These are phyloP conservation scores for Gossypium schwendimanii DNA, from an alignment of 441 rosid genomes.

Conservation along the genomic window DNA sequence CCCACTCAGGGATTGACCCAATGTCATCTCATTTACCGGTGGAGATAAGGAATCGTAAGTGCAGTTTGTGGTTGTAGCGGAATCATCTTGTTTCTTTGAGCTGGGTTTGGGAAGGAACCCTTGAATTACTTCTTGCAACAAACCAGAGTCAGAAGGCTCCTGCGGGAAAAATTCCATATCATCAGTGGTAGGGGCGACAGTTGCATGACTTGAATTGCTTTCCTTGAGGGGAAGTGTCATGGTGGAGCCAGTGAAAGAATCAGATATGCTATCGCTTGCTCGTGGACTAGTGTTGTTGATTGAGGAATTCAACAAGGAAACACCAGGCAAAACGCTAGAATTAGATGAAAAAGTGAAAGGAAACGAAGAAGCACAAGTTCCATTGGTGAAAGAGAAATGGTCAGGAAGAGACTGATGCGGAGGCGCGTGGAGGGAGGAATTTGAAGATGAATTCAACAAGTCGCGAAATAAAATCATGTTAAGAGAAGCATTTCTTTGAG, in stretches of 20 bases:
- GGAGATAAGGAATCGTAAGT: neutral
- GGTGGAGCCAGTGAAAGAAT: neutral
- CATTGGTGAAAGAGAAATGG: constrained; percentile 5
- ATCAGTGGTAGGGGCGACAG: neutral
- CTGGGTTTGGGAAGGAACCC: constrained; percentile 49
- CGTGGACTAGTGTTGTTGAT: neutral
- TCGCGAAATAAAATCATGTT: constrained; percentile 47
- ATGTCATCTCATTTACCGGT: constrained; percentile 10
- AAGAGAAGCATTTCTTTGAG: constrained; percentile 23
- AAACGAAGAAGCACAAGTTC: neutral
- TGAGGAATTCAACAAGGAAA: constrained; percentile 2
- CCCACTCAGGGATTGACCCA: constrained; percentile 6
- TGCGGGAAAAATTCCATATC: constrained; percentile 36
- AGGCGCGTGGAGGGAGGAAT: constrained; percentile 14
- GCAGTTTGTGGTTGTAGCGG: constrained; percentile 1
- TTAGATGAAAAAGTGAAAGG: neutral
- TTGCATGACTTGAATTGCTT: constrained; percentile 1
- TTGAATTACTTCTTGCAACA: constrained; percentile 66
- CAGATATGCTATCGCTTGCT: neutral
- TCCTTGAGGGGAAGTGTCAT: constrained; percentile 6
- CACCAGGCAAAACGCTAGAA: neutral
- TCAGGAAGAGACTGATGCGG: constrained; percentile 15
- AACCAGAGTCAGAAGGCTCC: constrained; percentile 57
- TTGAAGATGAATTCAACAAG: constrained; percentile 27
- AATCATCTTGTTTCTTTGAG: constrained; percentile 18